Evolutionary conservation across 2,329 filamentous ascomycete species (phyloP).

Genomic region (Grosmannia huntii): DNA sequence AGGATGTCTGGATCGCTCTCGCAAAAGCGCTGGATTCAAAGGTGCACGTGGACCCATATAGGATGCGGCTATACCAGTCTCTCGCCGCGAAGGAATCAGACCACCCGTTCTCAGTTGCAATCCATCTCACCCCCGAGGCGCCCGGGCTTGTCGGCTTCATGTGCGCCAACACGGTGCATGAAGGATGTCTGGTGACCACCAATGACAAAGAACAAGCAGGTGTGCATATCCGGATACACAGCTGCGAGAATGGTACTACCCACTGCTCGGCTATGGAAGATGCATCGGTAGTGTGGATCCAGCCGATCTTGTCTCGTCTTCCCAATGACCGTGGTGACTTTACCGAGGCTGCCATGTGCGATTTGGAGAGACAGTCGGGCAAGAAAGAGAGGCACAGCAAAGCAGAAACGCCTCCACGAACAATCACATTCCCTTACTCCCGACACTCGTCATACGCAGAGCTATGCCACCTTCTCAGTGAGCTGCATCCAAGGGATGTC

Average conservation of each 20-base stretch:
- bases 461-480: constrained; percentile 54
- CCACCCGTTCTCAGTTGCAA: constrained; percentile 26
- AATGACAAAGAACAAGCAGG: constrained; percentile 23
- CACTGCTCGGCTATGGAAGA: constrained; percentile 38
- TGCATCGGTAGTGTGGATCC: constrained; percentile 55
- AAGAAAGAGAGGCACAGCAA: background rate
- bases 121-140: constrained; percentile 42
- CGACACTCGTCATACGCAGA: constrained; percentile 80
- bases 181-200: constrained; percentile 57
- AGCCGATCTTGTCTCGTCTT: constrained; percentile 59
- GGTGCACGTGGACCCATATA: constrained; percentile 75
- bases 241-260: constrained; percentile 60
- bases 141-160: constrained; percentile 59
- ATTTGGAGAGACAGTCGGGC: background rate
- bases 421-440: constrained; percentile 66
- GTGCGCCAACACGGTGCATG: constrained; percentile 56
- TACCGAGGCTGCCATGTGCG: constrained; percentile 29
- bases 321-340: constrained; percentile 58
- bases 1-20: constrained; percentile 80
- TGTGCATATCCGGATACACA: constrained; percentile 52
- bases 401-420: constrained; percentile 16
- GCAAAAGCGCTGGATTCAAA: constrained; percentile 54
- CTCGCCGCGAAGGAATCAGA: constrained; percentile 21
- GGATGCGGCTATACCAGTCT: constrained; percentile 58
- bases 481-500: constrained; percentile 62